Conservation (phyloP, 495 filamentous ascomycete species). For the Trichoderma reesei region DNA sequence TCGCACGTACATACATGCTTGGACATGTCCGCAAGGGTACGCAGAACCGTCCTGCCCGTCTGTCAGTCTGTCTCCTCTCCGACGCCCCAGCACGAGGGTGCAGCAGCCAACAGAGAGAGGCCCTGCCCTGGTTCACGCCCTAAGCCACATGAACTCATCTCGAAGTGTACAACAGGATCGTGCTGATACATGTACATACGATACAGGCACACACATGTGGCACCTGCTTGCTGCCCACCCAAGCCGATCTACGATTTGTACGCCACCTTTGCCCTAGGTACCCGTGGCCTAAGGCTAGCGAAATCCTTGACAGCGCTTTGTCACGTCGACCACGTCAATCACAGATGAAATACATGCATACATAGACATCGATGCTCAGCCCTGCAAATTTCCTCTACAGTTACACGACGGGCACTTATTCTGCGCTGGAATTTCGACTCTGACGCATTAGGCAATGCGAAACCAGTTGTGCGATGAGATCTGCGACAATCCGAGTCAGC, state of each 20-base stretch:
- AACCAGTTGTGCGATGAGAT: not conserved
- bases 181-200: not conserved
- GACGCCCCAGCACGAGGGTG: not conserved
- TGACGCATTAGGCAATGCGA: too few relatives aligned
- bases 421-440: too few relatives aligned
- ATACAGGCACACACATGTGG: not conserved
- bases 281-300: not conserved
- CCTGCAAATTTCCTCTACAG: too few relatives aligned
- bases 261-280: not conserved
- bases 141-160: not conserved
- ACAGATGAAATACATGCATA: too few relatives aligned
- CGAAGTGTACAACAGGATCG: not conserved
- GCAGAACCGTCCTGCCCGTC: too few relatives aligned
- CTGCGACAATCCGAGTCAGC: not conserved
- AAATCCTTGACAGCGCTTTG: not conserved
- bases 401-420: too few relatives aligned
- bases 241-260: constrained; percentile 3
- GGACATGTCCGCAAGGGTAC: too few relatives aligned
- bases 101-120: not conserved
- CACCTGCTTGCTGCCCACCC: not conserved
- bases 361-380: too few relatives aligned
- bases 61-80: too few relatives aligned
- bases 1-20: not conserved
- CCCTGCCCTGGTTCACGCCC: not conserved
- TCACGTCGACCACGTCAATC: too few relatives aligned